Base-by-base conservation (phyloP, 2,329 filamentous ascomycete species). In the Neophaeococcomyces mojaviensis region DNA sequence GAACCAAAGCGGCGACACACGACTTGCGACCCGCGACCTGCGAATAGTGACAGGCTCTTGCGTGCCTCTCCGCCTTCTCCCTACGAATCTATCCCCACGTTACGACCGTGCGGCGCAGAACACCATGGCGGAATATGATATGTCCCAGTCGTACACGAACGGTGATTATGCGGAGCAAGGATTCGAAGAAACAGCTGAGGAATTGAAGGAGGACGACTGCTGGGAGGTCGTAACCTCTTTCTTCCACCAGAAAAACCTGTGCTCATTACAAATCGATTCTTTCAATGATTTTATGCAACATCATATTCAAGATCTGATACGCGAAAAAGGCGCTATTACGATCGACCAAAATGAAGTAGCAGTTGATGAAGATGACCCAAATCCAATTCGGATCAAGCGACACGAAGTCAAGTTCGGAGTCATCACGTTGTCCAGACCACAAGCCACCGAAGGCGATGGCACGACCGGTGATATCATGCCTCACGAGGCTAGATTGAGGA, bases 211-310 rank as follows among this genome's bases (percentile, higher is more conserved):
- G 50, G 92, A 97, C 72, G 94, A 98, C 69, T 96, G 88, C 73
- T 98, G 94, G 92, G 86, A 85, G 55, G 90, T 97, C 61, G 97
- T 98, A 64, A 88, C 86, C 47, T 86, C 92, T 8, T 97, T 96
- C 73, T 98, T 98, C 70, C 88, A 96, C 58, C 79, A 82, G 52
- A 98, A 97, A 69, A 90, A 92, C 60, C 77, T 98, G 26, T 92
- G 95, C 18, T 95, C 92, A 13, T 90, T 98, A 68, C 92, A 98
- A 72, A 82, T 97, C 52, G 90, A 97, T 65, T 98, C 94, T 0
- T 98, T 95, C 69, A 88, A 98, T 68, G 89, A 97, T 64, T 98
- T 98, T 61, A 89, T 92, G 47, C 82, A 84, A 49, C 88, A 86
- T 18, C 96, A 89, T 0, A 90, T 98, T 68, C 89, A 97, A 62